A percentile compares a stretch with the other conserved stretches of the same genome.
These are phyloP conservation scores for Xylariaceae sp. DNA, from an alignment of 2,329 filamentous ascomycete genomes.

Conservation along the genomic window DNA sequence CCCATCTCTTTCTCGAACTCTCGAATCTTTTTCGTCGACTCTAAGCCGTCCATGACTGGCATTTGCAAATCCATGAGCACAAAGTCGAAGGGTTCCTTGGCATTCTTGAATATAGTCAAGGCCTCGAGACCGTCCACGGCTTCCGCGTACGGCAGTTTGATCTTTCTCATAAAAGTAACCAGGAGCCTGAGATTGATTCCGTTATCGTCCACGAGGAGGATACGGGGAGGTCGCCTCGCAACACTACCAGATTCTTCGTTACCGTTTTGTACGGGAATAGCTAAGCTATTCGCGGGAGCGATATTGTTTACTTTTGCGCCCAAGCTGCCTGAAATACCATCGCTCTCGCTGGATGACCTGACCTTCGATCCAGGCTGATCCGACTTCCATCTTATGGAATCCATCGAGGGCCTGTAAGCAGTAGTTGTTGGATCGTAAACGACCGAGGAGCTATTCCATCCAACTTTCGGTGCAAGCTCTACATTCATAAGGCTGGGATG, in stretches of 20 bases:
- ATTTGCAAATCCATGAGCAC: conserved; percentile 49
- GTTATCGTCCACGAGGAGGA: conserved; percentile 40
- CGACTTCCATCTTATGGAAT: conserved; percentile 15
- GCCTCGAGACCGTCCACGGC: conserved; percentile 45
- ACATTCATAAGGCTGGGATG: too few species aligned
- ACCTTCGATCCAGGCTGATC: conserved; percentile 3
- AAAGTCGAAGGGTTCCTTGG: conserved; percentile 28
- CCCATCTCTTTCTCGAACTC: conserved; percentile 32
- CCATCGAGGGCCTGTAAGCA: conserved; percentile 12
- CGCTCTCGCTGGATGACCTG: neutral
- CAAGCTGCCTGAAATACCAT: too few species aligned
- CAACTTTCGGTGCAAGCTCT: neutral
- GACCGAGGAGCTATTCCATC: conserved; percentile 8
- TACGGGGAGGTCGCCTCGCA: conserved; percentile 8
- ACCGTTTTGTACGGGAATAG: neutral
- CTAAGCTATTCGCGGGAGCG: too few species aligned
- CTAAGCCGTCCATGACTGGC: conserved; percentile 50
- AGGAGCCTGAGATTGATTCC: conserved; percentile 38
- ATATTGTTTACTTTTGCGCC: too few species aligned
- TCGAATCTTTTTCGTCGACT: conserved; percentile 44
- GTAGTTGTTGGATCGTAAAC: conserved; percentile 7
- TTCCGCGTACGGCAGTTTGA: conserved; percentile 35
- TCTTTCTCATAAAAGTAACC: conserved; percentile 38
- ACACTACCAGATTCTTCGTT: neutral
- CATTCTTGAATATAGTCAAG: conserved; percentile 36